phyloP scores from a whole-genome alignment of 2,329 filamentous ascomycete genomes.

The Fusarium buharicum region DNA sequence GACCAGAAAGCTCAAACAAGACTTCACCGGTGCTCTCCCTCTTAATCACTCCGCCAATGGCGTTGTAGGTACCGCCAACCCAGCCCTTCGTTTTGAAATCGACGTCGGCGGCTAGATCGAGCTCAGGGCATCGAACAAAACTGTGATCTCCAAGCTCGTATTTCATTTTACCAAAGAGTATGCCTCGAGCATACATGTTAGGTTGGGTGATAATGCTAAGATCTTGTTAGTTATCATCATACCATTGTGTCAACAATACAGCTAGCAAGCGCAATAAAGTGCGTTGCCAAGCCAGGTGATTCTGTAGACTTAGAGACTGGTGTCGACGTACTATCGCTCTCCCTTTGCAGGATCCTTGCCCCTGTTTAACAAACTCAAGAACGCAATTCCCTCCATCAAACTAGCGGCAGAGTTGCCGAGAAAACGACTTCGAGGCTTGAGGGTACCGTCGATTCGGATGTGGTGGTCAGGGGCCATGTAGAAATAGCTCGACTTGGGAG shows the following conservation, averaged over 20 bases:
- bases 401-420: slow-evolving; percentile 97
- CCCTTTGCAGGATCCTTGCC: slow-evolving; percentile 72
- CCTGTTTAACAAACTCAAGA: slow-evolving; percentile 83
- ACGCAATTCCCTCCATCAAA: slow-evolving; percentile 96
- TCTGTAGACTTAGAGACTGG: neutral
- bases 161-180: slow-evolving; percentile 99
- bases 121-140: slow-evolving; percentile 89
- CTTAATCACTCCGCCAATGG: slow-evolving; percentile 90
- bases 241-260: neutral
- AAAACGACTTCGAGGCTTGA: slow-evolving; percentile 95
- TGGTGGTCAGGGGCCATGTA: slow-evolving; percentile 95
- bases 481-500: slow-evolving; percentile 98
- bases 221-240: slow-evolving; percentile 14
- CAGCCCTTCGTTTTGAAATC: slow-evolving; percentile 99
- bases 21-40: slow-evolving; percentile 86
- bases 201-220: slow-evolving; percentile 89
- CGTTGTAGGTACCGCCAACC: slow-evolving; percentile 95
- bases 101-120: slow-evolving; percentile 86
- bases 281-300: neutral
- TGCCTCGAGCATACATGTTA: slow-evolving; percentile 98
- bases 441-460: slow-evolving; percentile 92
- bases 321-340: slow-evolving; percentile 82
- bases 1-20: slow-evolving; percentile 89
- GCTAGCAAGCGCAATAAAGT: slow-evolving; percentile 22
- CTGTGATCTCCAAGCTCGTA: slow-evolving; percentile 98